phyloP scores from a whole-genome alignment of 768 basidiomycete genomes.

The Rhodotorula kratochvilovae region DNA sequence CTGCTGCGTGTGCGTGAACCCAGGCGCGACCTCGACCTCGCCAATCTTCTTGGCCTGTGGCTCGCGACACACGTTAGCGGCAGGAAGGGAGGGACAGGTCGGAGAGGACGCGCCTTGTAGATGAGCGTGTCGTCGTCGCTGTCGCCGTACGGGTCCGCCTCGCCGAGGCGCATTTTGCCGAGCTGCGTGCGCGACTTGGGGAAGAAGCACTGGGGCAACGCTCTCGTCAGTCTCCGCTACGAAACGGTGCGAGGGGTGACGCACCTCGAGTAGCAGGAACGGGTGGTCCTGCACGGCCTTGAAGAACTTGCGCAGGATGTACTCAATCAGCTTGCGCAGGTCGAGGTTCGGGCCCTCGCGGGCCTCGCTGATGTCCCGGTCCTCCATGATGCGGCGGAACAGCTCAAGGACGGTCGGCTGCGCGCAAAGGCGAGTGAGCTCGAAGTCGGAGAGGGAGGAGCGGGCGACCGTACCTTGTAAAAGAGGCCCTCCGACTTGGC shows the following conservation, averaged over 20 bases:
- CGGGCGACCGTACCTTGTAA: slow-evolving; percentile 68
- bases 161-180: slow-evolving; percentile 57
- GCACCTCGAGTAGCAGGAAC: slow-evolving; percentile 82
- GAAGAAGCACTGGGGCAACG: slow-evolving; percentile 64
- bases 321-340: slow-evolving; percentile 75
- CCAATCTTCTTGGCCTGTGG: slow-evolving; percentile 43
- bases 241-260: slow-evolving; percentile 40
- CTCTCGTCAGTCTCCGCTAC: background rate
- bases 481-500: slow-evolving; percentile 91
- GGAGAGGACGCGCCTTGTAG: slow-evolving; percentile 8
- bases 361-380: slow-evolving; percentile 67
- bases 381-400: slow-evolving; percentile 79
- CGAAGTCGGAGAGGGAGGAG: too few species aligned
- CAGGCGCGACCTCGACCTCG: slow-evolving; percentile 78
- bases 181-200: slow-evolving; percentile 81
- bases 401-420: slow-evolving; percentile 85
- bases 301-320: slow-evolving; percentile 87
- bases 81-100: slow-evolving; percentile 60
- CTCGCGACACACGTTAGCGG: background rate
- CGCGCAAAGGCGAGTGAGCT: background rate
- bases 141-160: slow-evolving; percentile 28
- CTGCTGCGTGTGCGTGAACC: slow-evolving; percentile 82
- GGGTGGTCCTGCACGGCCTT: slow-evolving; percentile 77
- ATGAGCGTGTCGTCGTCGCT: slow-evolving; percentile 40
- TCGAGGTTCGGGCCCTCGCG: slow-evolving; percentile 75